Evolutionary conservation across 2,329 filamentous ascomycete genomes (phyloP), one percentile per base, ranked within the genome.

Genomic region (Fusarium sp.): DNA sequence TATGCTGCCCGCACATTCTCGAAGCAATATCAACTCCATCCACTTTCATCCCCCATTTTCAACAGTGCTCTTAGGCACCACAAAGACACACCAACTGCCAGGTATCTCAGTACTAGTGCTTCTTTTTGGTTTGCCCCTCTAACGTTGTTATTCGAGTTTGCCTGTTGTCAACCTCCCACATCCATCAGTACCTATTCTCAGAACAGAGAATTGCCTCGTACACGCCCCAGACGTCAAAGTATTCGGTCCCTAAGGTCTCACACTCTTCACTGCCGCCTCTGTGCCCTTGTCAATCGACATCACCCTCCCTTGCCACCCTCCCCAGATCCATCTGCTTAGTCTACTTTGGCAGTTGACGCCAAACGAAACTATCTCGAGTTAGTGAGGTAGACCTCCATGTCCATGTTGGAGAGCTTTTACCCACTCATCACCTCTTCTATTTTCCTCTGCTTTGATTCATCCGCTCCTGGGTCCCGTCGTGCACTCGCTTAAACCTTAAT

Each of bases 281-380:
- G 65, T 66, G 52, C 67, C 49, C 55, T 48, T 58, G 55, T 43
- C 49, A 53, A 23, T 22, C 50, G 50, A 49, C 39, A 23, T 30
- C 41, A 57, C n/a, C 40, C 19, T 54, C 45, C 49, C 49, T 22
- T 43, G 30, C 37, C 64, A 53, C 44, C 37, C 64, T 48, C 57
- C 57, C 46, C 35, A 44, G 27, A 30, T 30, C 44, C 35, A 30
- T 35, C 44, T 30, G 33, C 52, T 46, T 43, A 60, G 45, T 61
- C 63, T 56, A 55, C 50, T 65, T 57, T 68, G 53, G 67, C 55
- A 60, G 49, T 66, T 69, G 49, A 67, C 56, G 39, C 66, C 66
- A 70, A 55, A 56, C 44, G 44, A 44, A 48, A 51, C 57, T 37
- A 61, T 54, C 66, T 59, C 39, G 49, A 54, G 41, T 62, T 69